Conservation (phyloP, 495 filamentous ascomycete genomes). For the Astrocystis sublimbata region DNA sequence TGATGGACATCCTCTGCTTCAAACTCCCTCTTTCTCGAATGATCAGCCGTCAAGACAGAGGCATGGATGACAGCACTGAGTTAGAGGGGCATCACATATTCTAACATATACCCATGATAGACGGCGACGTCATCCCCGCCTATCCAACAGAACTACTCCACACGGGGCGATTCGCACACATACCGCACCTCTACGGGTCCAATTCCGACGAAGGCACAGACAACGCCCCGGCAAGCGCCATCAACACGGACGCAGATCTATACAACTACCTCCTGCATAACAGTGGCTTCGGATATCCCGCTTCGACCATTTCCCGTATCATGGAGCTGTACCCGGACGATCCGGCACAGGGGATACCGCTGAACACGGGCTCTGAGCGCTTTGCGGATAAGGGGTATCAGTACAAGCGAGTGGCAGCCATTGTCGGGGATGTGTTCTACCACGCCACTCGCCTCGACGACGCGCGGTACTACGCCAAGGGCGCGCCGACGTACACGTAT, state of each 20-base stretch:
- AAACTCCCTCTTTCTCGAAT: neutral
- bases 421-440: conserved; percentile 40
- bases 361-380: conserved; percentile 31
- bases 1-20: neutral
- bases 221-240: conserved; percentile 46
- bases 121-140: conserved; percentile 51
- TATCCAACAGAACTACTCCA: conserved; percentile 33
- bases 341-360: conserved; percentile 33
- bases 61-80: neutral
- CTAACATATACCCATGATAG: conserved; percentile 25
- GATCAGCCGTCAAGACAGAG: neutral
- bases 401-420: conserved; percentile 38
- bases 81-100: neutral
- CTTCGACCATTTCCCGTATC: conserved; percentile 35
- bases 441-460: conserved; percentile 36
- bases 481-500: conserved; percentile 31
- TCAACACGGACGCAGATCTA: conserved; percentile 50
- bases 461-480: conserved; percentile 24
- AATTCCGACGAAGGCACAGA: conserved; percentile 65
- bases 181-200: conserved; percentile 61
- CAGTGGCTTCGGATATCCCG: conserved; percentile 28
- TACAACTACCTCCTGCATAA: conserved; percentile 28
- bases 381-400: conserved; percentile 33
- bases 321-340: conserved; percentile 40
- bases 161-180: conserved; percentile 49